Evolutionary conservation across 192 early-diverging fungal species (phyloP).

Genomic region (Chytriomyces sp.): DNA sequence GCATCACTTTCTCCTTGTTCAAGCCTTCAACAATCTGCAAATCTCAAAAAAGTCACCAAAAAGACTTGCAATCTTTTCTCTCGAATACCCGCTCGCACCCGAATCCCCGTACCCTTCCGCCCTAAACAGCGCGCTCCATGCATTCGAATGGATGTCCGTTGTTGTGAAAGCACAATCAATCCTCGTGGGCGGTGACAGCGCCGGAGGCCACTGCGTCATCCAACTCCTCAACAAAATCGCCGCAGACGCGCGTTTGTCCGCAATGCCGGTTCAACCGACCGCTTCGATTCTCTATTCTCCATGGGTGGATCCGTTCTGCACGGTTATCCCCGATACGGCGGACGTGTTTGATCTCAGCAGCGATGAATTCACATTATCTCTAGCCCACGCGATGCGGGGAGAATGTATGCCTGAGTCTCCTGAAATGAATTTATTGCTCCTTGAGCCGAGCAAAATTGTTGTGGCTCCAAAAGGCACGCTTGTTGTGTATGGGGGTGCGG

Average conservation of each 20-base stretch:
- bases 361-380: too few relatives aligned
- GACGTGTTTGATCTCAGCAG: too few relatives aligned
- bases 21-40: too few relatives aligned
- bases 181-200: not conserved
- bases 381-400: too few relatives aligned
- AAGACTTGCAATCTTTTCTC: not conserved
- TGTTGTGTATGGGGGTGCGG: too few relatives aligned
- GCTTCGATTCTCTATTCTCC: not conserved
- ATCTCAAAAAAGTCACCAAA: too few relatives aligned
- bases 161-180: not conserved
- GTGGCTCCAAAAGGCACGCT: too few relatives aligned
- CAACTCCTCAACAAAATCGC: not conserved
- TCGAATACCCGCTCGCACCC: constrained; percentile 1
- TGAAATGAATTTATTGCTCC: too few relatives aligned
- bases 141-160: not conserved
- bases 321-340: not conserved
- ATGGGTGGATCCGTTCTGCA: not conserved
- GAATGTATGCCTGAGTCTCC: too few relatives aligned
- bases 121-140: not conserved
- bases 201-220: constrained; percentile 2
- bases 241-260: not conserved
- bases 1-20: too few relatives aligned
- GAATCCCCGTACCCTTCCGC: not conserved
- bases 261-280: not conserved
- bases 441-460: too few relatives aligned